Evolutionary conservation across 495 filamentous ascomycete genomes (phyloP).

Genomic region (Cudoniella acicularis): DNA sequence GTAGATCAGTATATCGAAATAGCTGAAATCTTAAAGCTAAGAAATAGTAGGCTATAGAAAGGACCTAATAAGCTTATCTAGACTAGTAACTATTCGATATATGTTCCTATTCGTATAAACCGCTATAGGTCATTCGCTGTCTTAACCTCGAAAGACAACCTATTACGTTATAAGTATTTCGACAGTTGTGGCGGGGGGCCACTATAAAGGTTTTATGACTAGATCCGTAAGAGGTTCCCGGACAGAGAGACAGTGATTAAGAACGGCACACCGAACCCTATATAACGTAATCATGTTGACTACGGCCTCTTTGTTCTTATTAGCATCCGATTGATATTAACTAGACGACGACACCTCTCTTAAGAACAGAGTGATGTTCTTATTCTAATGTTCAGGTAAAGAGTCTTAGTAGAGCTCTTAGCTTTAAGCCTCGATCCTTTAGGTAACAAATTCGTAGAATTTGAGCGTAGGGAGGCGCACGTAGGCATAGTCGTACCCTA

Average conservation of each 20-base stretch:
- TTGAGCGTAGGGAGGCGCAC: background rate
- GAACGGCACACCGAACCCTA: background rate
- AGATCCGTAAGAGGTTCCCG: background rate
- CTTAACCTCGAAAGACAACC: background rate
- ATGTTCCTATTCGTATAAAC: background rate
- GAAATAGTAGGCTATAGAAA: background rate
- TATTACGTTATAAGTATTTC: background rate
- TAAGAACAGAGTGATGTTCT: background rate
- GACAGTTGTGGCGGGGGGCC: background rate
- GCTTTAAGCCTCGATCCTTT: slow-evolving; percentile 3
- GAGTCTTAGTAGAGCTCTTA: slow-evolving; percentile 8
- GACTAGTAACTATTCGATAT: slow-evolving; percentile 7
- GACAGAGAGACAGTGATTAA: background rate
- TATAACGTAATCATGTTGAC: background rate
- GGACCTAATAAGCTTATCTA: background rate
- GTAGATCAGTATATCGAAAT: background rate
- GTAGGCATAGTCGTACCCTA: background rate
- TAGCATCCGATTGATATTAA: background rate
- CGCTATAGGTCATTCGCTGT: slow-evolving; percentile 4
- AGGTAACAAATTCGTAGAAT: background rate
- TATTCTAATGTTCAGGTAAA: slow-evolving; percentile 1
- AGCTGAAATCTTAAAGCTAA: background rate
- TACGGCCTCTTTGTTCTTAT: slow-evolving; percentile 7
- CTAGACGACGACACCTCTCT: slow-evolving; percentile 1
- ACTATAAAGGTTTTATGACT: background rate